phyloP scores from a whole-genome alignment of 1,284 basidiomycete species.

The Malassezia obtusa region DNA sequence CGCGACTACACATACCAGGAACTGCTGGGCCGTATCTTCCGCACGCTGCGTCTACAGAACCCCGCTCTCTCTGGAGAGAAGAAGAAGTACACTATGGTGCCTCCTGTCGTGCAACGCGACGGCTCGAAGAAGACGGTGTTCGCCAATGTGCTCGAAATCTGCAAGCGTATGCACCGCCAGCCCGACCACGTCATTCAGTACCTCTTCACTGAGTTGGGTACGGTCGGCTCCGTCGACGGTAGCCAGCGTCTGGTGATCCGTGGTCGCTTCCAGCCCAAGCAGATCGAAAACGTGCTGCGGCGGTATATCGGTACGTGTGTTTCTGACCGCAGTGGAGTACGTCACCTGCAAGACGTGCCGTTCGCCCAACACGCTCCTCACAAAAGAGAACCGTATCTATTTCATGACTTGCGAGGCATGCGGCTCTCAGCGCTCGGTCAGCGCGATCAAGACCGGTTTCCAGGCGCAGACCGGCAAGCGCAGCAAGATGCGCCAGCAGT shows the following conservation, averaged over 20 bases:
- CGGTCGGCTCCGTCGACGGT: conserved; percentile 88
- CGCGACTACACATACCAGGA: conserved; percentile 91
- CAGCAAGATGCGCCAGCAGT: conserved; percentile 27
- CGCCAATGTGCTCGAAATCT: conserved; percentile 92
- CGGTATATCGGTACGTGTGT: too few species aligned
- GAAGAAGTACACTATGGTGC: conserved; percentile 93
- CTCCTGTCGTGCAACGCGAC: conserved; percentile 88
- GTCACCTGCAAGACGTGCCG: conserved; percentile 99
- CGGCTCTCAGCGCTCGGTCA: conserved; percentile 81
- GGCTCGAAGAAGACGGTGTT: conserved; percentile 93
- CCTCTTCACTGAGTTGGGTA: conserved; percentile 96
- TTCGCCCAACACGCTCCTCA: conserved; percentile 88
- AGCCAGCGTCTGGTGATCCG: conserved; percentile 87
- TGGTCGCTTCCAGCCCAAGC: conserved; percentile 96
- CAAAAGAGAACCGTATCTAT: conserved; percentile 97
- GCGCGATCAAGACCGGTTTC: conserved; percentile 96
- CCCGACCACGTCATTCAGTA: conserved; percentile 99
- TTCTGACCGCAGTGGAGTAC: too few species aligned
- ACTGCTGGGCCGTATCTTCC: conserved; percentile 88
- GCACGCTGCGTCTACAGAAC: conserved; percentile 81
- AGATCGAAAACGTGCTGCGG: conserved; percentile 92
- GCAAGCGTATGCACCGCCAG: conserved; percentile 94
- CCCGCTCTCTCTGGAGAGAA: conserved; percentile 66
- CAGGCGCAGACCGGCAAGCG: conserved; percentile 79
- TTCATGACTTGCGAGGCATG: conserved; percentile 97